These are phyloP conservation scores for Colletotrichum spaethianum DNA, from an alignment of 2,329 filamentous ascomycete genomes.

Conservation along the genomic window DNA sequence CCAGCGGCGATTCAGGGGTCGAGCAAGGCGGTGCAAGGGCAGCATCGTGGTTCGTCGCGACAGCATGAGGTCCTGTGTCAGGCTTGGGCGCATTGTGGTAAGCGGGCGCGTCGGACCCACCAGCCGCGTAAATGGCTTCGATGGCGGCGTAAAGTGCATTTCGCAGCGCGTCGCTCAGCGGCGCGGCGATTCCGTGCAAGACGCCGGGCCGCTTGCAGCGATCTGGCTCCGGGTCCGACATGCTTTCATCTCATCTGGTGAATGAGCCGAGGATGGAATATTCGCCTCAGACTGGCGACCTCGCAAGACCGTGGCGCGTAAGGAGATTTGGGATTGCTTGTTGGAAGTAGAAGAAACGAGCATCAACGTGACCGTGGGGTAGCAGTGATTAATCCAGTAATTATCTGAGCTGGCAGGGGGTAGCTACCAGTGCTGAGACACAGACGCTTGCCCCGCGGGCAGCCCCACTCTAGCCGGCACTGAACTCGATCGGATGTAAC, in stretches of 20 bases:
- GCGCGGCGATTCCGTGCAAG: slow-evolving; percentile 23
- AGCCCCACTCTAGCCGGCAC: slow-evolving; percentile 24
- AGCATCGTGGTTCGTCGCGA: neutral
- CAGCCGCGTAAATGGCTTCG: slow-evolving; percentile 31
- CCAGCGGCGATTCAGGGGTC: neutral
- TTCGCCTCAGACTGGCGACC: neutral
- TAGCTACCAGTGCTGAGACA: neutral
- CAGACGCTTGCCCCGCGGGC: slow-evolving; percentile 21
- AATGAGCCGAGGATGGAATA: neutral
- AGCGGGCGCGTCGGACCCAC: slow-evolving; percentile 19
- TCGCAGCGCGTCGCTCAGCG: slow-evolving; percentile 22
- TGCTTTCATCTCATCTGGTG: slow-evolving; percentile 11
- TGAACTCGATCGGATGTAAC: slow-evolving; percentile 22
- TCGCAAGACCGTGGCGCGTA: neutral
- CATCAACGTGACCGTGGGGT: slow-evolving; percentile 12
- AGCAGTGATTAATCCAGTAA: neutral
- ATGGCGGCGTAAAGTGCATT: slow-evolving; percentile 20
- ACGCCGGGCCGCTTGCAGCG: slow-evolving; percentile 15
- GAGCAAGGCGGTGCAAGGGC: neutral
- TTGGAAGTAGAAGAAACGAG: neutral
- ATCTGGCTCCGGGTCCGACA: slow-evolving; percentile 25
- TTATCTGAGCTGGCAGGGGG: neutral
- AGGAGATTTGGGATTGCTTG: neutral
- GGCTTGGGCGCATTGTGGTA: neutral
- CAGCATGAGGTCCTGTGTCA: neutral